Base-by-base conservation (phyloP, 1,139 yeast genomes). In the Nadsonia starkeyi-henricii region DNA sequence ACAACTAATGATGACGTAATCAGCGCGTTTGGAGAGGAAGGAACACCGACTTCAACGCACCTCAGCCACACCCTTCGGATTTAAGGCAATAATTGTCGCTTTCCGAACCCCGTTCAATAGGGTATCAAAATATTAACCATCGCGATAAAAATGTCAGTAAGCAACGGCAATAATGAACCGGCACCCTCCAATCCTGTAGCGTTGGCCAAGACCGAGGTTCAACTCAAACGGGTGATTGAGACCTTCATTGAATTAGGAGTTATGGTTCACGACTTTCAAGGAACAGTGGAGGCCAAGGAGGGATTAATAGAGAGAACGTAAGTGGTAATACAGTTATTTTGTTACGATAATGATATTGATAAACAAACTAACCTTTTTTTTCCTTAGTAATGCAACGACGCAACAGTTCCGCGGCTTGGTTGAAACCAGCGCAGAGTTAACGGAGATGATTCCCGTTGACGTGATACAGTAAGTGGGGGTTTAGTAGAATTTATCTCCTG, bases 231-330 rank as follows among this genome's bases (percentile, higher is more conserved):
- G 44, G 68, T 86, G 20, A 79, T 89, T n/a, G 96, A 89, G 62
- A 79, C 91, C 5, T 77, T 88, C 52, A 79, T 88, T 15, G 96
- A 89, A 61, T 70, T 89, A 37, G 96, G 96, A 1, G 89, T 91
- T 15, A 77, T 89, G 50, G 91, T 88, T 1, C 95, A 91, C 63
- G 98, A 91, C 64, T 86, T 82, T 63, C 91, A 88, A 54, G 96
- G 95, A 12, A 86, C 95, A 2, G 74, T 73, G 19, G 79, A 76
- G 51, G 75, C 84, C 13, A 69, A 74, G 49, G 75, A 73, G 50
- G 84, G 83, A 0, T 67, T 81, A 55, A 64, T 71, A 1, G 62
- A 60, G 47, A 57, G 64, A 33, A 57, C 64, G 53, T 55, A 57
- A 37, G 28, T 51, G 41, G 51, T 54, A 17, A 51, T 51, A 3